Evolutionary conservation across 2,329 filamentous ascomycete species (phyloP).

Genomic region (Thelonectria rubi): DNA sequence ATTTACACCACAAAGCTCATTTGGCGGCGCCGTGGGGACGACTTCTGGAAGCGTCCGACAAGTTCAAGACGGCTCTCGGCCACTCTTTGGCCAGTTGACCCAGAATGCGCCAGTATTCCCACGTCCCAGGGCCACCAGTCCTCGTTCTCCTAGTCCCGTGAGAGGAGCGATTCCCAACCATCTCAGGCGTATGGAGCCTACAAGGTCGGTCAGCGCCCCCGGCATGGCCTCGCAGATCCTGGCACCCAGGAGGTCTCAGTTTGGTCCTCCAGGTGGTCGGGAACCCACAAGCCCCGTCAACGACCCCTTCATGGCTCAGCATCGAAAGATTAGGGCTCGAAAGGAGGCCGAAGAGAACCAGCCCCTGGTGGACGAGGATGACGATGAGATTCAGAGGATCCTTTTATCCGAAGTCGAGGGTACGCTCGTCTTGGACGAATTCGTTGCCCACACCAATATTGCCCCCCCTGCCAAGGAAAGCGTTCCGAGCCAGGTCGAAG

Average conservation of each 20-base stretch:
- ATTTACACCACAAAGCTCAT: conserved; percentile 67
- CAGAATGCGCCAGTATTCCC: conserved; percentile 63
- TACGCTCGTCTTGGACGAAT: conserved; percentile 71
- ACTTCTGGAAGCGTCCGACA: conserved; percentile 46
- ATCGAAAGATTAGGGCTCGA: conserved; percentile 61
- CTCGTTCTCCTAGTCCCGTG: conserved; percentile 77
- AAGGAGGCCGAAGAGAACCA: conserved; percentile 66
- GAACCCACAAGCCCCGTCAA: conserved; percentile 48
- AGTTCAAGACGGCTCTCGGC: conserved; percentile 49
- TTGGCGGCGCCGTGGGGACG: conserved; percentile 58
- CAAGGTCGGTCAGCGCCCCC: conserved; percentile 68
- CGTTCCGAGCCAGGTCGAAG: conserved; percentile 70
- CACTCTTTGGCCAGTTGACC: conserved; percentile 65
- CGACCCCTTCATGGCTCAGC: conserved; percentile 60
- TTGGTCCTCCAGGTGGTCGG: conserved; percentile 53
- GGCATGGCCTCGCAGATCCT: conserved; percentile 66
- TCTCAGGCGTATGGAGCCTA: conserved; percentile 58
- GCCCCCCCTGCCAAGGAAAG: conserved; percentile 63
- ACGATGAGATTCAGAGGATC: conserved; percentile 71
- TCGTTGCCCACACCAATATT: conserved; percentile 69
- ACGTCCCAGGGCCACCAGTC: conserved; percentile 64
- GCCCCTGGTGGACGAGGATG: conserved; percentile 72
- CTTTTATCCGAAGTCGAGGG: conserved; percentile 69
- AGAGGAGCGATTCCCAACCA: conserved; percentile 65
- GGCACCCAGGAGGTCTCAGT: conserved; percentile 50